Evolutionary conservation across 2,329 filamentous ascomycete genomes (phyloP).

Genomic region (Aspergillus sojae): DNA sequence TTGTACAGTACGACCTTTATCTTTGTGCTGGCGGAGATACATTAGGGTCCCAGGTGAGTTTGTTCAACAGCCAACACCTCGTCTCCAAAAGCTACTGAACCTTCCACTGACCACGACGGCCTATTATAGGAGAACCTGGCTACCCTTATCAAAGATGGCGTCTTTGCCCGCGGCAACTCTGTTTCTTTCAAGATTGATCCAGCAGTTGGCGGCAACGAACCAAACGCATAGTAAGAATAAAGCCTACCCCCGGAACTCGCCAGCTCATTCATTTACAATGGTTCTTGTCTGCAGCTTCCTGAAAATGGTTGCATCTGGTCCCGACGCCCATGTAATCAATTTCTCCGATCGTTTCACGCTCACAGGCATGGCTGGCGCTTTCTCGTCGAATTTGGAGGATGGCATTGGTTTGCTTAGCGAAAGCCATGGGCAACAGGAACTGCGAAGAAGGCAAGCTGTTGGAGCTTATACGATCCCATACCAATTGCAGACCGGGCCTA

Average conservation of each 20-base stretch:
- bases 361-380: constrained; percentile 64
- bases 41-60: constrained; percentile 48
- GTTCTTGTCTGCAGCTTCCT: constrained; percentile 51
- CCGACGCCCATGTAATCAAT: constrained; percentile 58
- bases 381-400: constrained; percentile 43
- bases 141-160: constrained; percentile 41
- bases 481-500: constrained; percentile 56
- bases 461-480: constrained; percentile 52
- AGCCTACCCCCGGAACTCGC: neutral
- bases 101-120: constrained; percentile 1
- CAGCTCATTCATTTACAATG: neutral
- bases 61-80: neutral
- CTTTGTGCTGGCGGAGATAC: constrained; percentile 64
- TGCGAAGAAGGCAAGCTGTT: constrained; percentile 35
- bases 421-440: constrained; percentile 22
- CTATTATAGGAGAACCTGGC: constrained; percentile 43
- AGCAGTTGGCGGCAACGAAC: constrained; percentile 46
- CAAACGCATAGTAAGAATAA: constrained; percentile 59
- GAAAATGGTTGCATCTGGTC: constrained; percentile 59
- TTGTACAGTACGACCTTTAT: constrained; percentile 60
- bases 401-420: constrained; percentile 35
- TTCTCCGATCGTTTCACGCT: constrained; percentile 68
- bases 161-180: constrained; percentile 44
- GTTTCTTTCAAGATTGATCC: constrained; percentile 50
- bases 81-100: neutral